These are phyloP conservation scores for Pleurostoma richardsiae DNA, from an alignment of 2,329 filamentous ascomycete species.

Conservation along the genomic window DNA sequence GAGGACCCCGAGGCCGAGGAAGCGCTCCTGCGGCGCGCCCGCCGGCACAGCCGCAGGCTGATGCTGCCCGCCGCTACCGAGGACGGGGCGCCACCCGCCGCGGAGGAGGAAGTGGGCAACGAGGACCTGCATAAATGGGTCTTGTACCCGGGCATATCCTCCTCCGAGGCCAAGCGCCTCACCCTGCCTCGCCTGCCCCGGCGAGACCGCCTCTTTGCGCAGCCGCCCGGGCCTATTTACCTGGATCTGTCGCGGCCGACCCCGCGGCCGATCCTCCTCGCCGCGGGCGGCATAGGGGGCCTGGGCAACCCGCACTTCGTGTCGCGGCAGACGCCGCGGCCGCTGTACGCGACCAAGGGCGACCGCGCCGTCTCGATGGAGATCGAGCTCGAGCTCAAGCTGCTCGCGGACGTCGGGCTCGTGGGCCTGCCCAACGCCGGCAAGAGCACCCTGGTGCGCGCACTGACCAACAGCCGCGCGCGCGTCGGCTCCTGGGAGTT, in stretches of 20 bases:
- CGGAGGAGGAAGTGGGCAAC: constrained; percentile 35
- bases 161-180: constrained; percentile 58
- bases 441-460: constrained; percentile 86
- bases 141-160: constrained; percentile 72
- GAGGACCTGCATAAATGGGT: constrained; percentile 70
- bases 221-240: constrained; percentile 68
- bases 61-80: constrained; percentile 12
- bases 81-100: constrained; percentile 31
- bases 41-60: constrained; percentile 11
- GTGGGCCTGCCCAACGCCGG: constrained; percentile 95
- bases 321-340: constrained; percentile 66
- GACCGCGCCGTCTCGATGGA: constrained; percentile 73
- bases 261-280: constrained; percentile 76
- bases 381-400: constrained; percentile 85
- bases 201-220: constrained; percentile 52
- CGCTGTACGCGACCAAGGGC: constrained; percentile 85
- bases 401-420: constrained; percentile 90
- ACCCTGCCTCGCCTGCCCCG: constrained; percentile 45
- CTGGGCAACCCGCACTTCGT: constrained; percentile 92
- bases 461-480: constrained; percentile 82
- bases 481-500: constrained; percentile 95
- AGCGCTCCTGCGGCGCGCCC: constrained; percentile 25
- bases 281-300: constrained; percentile 82
- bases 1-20: constrained; percentile 73
- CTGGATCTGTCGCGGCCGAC: constrained; percentile 74